Percentiles rank a stretch among this genome's conserved stretches.
These are phyloP conservation scores for Lyophyllum decastes DNA, from an alignment of 768 basidiomycete species.

Conservation along the genomic window DNA sequence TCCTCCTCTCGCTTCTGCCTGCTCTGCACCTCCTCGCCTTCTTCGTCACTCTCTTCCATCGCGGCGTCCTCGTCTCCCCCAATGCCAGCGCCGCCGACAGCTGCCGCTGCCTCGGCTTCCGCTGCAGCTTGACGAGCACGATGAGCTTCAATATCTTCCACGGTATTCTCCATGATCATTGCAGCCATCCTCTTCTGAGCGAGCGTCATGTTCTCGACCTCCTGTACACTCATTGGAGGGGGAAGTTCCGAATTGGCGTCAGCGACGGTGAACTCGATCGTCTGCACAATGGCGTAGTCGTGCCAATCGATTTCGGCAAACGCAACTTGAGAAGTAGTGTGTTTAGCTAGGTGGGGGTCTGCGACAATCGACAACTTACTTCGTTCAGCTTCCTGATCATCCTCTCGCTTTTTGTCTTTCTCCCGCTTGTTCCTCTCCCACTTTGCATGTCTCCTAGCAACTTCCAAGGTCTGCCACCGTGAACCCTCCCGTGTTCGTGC, in stretches of 20 bases:
- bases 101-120: constrained; percentile 81
- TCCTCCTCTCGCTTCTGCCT: constrained; percentile 70
- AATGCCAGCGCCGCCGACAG: constrained; percentile 65
- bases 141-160: constrained; percentile 82
- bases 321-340: constrained; percentile 53
- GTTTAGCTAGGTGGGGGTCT: constrained; percentile 5
- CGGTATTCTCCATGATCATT: constrained; percentile 96
- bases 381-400: constrained; percentile 91
- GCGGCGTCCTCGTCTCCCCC: constrained; percentile 58
- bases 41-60: constrained; percentile 89
- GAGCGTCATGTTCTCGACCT: constrained; percentile 94
- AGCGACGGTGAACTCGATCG: constrained; percentile 94
- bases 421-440: constrained; percentile 88
- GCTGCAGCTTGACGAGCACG: constrained; percentile 82
- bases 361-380: constrained; percentile 48
- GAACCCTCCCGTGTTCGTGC: constrained; percentile 64
- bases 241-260: constrained; percentile 92
- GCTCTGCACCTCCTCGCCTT: constrained; percentile 61
- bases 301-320: constrained; percentile 99
- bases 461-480: constrained; percentile 78
- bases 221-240: constrained; percentile 93
- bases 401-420: constrained; percentile 81
- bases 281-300: constrained; percentile 97
- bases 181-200: constrained; percentile 98
- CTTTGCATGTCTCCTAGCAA: constrained; percentile 76